phyloP scores from a whole-genome alignment of 2,329 filamentous ascomycete genomes.

The Trichoderma citrinoviride region DNA sequence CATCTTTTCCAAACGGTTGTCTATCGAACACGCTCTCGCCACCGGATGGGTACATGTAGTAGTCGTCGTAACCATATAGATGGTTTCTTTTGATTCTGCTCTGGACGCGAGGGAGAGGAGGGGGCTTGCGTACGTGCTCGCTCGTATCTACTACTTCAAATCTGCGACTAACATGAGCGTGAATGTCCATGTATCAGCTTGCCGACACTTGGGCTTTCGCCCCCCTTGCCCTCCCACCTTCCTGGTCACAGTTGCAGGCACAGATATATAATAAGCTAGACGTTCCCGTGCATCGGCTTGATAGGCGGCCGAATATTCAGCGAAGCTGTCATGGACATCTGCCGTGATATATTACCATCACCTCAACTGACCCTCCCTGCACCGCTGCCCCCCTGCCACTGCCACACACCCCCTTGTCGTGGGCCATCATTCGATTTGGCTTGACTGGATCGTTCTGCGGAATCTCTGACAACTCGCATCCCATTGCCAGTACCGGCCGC shows the following conservation, averaged over 20 bases:
- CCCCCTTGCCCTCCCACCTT: background rate
- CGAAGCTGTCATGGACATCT: background rate
- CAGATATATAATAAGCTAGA: conserved; percentile 9
- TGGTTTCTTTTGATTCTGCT: background rate
- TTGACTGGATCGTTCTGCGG: background rate
- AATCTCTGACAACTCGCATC: background rate
- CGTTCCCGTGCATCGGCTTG: conserved; percentile 11
- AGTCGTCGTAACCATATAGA: background rate
- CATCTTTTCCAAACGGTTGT: background rate
- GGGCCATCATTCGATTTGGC: conserved; percentile 9
- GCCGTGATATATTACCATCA: conserved; percentile 14
- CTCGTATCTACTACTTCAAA: background rate
- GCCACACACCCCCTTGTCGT: conserved; percentile 2
- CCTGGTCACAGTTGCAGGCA: background rate
- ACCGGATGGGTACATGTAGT: background rate
- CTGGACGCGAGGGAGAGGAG: background rate
- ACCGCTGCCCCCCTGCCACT: background rate
- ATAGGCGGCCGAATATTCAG: background rate
- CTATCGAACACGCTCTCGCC: conserved; percentile 1
- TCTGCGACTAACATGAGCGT: background rate
- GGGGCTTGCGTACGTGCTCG: background rate
- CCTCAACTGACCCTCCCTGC: conserved; percentile 2
- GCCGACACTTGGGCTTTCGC: background rate
- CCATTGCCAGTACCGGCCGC: background rate
- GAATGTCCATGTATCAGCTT: no score